Base-by-base conservation (phyloP, 1,139 yeast genomes). In the Sugiyamaella pinicola region DNA sequence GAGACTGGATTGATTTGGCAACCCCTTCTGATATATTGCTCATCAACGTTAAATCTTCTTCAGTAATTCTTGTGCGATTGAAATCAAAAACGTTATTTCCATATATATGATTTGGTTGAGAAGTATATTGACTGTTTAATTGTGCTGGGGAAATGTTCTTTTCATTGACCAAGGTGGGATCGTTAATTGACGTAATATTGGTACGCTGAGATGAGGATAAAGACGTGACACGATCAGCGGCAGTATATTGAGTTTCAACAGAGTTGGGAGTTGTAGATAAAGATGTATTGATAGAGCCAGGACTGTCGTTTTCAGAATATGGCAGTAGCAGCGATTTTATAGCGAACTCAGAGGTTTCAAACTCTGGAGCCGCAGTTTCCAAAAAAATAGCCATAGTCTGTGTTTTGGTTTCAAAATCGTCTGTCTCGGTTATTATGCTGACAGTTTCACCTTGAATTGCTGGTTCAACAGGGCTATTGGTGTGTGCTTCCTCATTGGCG, bases 11-110 rank as follows among this genome's bases (percentile, higher is more conserved):
- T 2, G 47, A 43, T 15, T 43, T 43, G 18, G 17, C 13, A 4
- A 43, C 33, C 3, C 47, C 47, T 33, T 43, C 47, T 33, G 47
- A 43, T 24, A 43, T 31, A 18, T 43, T 22, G 21, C 12, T 33
- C 40, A 43, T 43, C 21, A 43, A 8, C 13, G 26, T 21, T n/a
- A 43, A 7, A 18, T 43, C 47, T 21, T 43, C 40, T 21, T 43
- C 39, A n/a, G 13, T 43, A 10, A 43, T 34, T 9, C 3, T 31
- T 3, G 47, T 33, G 17, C 6, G 17, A 15, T 3, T 33, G 22
- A 43, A 43, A 15, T 43, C 21, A 17, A 10, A 6, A 2, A 13
- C 15, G 21, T 43, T 13, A 22, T 43, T 33, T 4, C 38, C 47
- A 15, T 18, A 43, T 3, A 43, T 43, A 26, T 19, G 33, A 4